phyloP scores from a whole-genome alignment of 805 yeast species.

The Kuraishia capsulata region DNA sequence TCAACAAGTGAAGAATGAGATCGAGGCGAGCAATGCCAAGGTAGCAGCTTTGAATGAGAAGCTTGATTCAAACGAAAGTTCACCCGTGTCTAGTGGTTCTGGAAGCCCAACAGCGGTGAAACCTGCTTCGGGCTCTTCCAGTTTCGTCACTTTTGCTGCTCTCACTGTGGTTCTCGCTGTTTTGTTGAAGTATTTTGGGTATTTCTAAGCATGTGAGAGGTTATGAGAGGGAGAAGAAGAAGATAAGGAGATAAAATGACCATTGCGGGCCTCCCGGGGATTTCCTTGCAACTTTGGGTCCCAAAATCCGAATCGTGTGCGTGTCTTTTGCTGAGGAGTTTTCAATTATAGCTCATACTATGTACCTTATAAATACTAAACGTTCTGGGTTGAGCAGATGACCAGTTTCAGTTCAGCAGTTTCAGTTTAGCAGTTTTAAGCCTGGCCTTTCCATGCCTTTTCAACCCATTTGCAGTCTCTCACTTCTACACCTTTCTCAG shows the following conservation, averaged over 20 bases:
- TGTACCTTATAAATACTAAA: conserved; percentile 1
- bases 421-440: conserved; percentile 7
- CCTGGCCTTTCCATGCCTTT: conserved; percentile 56
- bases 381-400: too few relatives aligned
- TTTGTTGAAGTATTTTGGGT: background rate
- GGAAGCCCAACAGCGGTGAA: too few relatives aligned
- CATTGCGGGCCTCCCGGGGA: too few relatives aligned
- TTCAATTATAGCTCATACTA: too few relatives aligned
- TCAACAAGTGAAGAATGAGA: background rate
- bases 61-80: conserved; percentile 4
- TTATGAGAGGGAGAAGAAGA: too few relatives aligned
- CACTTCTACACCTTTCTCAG: conserved; percentile 33
- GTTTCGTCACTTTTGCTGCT: conserved; percentile 1
- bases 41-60: conserved; percentile 4
- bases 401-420: too few relatives aligned
- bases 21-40: conserved; percentile 5
- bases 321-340: too few relatives aligned
- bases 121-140: too few relatives aligned
- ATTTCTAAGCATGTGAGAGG: background rate
- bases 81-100: too few relatives aligned
- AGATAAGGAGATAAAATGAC: too few relatives aligned
- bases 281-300: too few relatives aligned
- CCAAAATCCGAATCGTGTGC: too few relatives aligned
- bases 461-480: conserved; percentile 85
- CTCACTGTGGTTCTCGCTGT: conserved; percentile 2